Conservation (phyloP, 2,329 filamentous ascomycete species). For the Colletotrichum australisinense region DNA sequence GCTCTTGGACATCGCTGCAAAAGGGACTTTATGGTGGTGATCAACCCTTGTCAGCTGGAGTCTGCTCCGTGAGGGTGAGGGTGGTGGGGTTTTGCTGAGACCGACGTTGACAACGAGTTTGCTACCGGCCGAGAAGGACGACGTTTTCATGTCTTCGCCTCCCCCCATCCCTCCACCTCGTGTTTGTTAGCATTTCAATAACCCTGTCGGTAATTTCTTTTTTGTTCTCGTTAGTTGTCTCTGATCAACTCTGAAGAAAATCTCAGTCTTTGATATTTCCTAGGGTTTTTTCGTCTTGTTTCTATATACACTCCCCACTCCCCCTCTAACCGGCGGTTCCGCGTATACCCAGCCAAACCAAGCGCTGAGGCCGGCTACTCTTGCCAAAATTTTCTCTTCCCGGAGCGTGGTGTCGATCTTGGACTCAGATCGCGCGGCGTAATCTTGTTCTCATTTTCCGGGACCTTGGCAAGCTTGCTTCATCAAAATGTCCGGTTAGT, state of each 20-base stretch:
- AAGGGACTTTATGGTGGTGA: neutral
- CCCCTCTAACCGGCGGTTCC: too few relatives aligned
- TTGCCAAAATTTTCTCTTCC: neutral
- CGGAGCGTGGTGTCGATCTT: neutral
- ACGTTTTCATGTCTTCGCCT: conserved; percentile 25
- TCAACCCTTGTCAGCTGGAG: neutral
- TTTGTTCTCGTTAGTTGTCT: neutral
- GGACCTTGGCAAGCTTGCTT: too few relatives aligned
- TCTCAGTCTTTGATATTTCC: neutral
- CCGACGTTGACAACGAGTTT: conserved; percentile 5
- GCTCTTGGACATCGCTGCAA: conserved; percentile 6
- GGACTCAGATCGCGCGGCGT: neutral
- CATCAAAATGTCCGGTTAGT: too few relatives aligned
- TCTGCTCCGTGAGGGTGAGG: neutral
- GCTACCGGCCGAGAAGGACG: neutral
- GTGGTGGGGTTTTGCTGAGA: neutral
- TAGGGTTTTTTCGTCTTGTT: neutral
- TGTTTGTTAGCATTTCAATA: neutral
- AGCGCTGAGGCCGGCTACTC: neutral
- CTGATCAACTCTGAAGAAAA: neutral
- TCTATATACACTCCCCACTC: neutral
- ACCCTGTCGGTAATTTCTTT: neutral
- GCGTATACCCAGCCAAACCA: too few relatives aligned
- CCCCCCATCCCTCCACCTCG: neutral
- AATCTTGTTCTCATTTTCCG: neutral